Percentiles rank a stretch among this genome's conserved stretches.
Conservation (phyloP, 768 basidiomycete genomes). For the Amanita rubescens region DNA sequence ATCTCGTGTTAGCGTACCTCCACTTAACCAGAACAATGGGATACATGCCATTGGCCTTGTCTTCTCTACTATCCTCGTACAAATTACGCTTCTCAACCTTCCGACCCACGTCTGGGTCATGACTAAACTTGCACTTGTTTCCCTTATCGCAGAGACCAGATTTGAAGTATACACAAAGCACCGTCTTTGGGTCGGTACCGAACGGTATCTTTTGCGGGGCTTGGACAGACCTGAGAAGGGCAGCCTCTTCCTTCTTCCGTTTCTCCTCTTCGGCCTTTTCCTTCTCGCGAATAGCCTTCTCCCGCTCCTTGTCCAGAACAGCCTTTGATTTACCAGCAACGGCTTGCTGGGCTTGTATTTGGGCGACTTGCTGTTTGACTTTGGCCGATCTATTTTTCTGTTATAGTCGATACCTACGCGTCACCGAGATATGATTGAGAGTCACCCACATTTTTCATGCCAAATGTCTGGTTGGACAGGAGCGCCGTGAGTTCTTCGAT, state of each 20-base stretch:
- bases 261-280: constrained; percentile 77
- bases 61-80: constrained; percentile 83
- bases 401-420: constrained; percentile 2
- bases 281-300: constrained; percentile 71
- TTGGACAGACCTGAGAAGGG: constrained; percentile 73
- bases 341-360: constrained; percentile 71
- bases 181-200: constrained; percentile 93
- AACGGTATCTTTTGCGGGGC: constrained; percentile 78
- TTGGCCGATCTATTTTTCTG: constrained; percentile 95
- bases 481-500: constrained; percentile 16
- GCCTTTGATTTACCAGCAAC: constrained; percentile 75
- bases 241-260: constrained; percentile 77
- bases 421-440: background rate
- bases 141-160: constrained; percentile 93
- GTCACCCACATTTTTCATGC: constrained; percentile 73
- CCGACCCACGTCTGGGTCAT: constrained; percentile 80
- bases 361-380: constrained; percentile 79
- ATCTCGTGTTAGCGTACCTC: background rate
- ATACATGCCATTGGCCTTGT: constrained; percentile 61
- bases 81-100: constrained; percentile 95
- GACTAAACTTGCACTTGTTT: constrained; percentile 94
- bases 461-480: constrained; percentile 67
- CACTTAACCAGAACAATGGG: background rate
- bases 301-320: constrained; percentile 76
- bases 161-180: constrained; percentile 90